Evolutionary conservation across 371 early-diverging fungal species (phyloP).

Genomic region (Dinochytrium kinnereticum): DNA sequence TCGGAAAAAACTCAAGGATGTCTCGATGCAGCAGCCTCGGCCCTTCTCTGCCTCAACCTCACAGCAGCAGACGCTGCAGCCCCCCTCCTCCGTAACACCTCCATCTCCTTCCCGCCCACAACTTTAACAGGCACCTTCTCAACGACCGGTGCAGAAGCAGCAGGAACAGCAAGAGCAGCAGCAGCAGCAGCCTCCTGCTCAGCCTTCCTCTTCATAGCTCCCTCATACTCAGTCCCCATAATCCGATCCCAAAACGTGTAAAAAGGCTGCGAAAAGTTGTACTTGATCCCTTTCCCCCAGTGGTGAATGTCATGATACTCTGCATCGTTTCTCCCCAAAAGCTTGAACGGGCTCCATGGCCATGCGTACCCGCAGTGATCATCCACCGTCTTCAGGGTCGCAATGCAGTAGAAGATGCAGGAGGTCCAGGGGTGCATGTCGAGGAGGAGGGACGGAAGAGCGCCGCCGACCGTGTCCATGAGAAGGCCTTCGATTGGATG

Average conservation of each 20-base stretch:
- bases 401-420: constrained; percentile 71
- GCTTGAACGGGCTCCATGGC: constrained; percentile 70
- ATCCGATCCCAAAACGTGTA: constrained; percentile 79
- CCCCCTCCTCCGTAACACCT: neutral
- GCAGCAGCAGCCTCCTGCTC: neutral
- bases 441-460: constrained; percentile 65
- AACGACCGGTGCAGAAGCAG: too few species aligned
- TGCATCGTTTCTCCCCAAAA: constrained; percentile 70
- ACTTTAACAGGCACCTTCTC: too few species aligned
- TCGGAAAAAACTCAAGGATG: too few species aligned
- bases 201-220: constrained; percentile 38
- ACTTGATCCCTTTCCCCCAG: constrained; percentile 53
- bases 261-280: constrained; percentile 65
- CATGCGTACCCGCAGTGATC: constrained; percentile 84
- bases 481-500: constrained; percentile 79
- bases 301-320: constrained; percentile 61
- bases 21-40: too few species aligned
- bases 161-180: neutral
- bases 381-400: constrained; percentile 81
- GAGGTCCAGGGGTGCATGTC: constrained; percentile 73
- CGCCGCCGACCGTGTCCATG: constrained; percentile 75
- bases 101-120: neutral
- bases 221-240: constrained; percentile 58
- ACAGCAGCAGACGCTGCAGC: neutral
- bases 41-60: too few species aligned